A percentile compares a stretch with the other conserved stretches of the same genome.
phyloP scores from a whole-genome alignment of 768 basidiomycete species.

The Mycena indigotica region DNA sequence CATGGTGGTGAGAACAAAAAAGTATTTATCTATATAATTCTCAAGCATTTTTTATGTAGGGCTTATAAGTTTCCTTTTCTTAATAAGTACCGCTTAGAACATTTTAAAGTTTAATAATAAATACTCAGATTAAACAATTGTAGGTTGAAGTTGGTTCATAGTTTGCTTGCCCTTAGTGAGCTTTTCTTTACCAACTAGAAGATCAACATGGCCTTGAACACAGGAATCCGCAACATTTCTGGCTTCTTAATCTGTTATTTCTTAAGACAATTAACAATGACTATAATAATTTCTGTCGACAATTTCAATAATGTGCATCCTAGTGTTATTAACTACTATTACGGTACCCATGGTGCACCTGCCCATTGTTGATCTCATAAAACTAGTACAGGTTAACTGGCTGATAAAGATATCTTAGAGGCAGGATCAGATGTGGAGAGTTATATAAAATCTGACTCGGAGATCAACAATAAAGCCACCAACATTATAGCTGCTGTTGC shows the following conservation, averaged over 20 bases:
- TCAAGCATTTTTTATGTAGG: slow-evolving; percentile 17
- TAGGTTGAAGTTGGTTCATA: slow-evolving; percentile 16
- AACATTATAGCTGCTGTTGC: slow-evolving; percentile 3
- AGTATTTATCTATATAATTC: slow-evolving; percentile 30
- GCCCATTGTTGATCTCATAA: background rate
- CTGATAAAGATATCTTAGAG: slow-evolving; percentile 1
- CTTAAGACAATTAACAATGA: slow-evolving; percentile 8
- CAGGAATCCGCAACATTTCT: slow-evolving; percentile 5
- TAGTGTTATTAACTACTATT: slow-evolving; percentile 6
- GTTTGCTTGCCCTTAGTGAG: slow-evolving; percentile 15
- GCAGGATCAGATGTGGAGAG: background rate
- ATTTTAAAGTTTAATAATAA: slow-evolving; percentile 1
- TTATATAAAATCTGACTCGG: background rate
- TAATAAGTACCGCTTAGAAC: slow-evolving; percentile 23
- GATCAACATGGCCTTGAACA: slow-evolving; percentile 1
- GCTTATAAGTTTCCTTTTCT: slow-evolving; percentile 29
- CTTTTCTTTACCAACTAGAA: slow-evolving; percentile 14
- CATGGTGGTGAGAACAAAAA: slow-evolving; percentile 31
- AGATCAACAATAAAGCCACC: background rate
- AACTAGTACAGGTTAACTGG: slow-evolving; percentile 16
- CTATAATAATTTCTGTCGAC: slow-evolving; percentile 13
- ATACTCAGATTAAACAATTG: slow-evolving; percentile 11
- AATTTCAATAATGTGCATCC: slow-evolving; percentile 14
- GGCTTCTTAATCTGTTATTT: slow-evolving; percentile 11
- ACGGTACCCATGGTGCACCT: slow-evolving; percentile 6